Evolutionary conservation across 805 yeast species (phyloP).

Genomic region (Maudiozyma saulgeensis): DNA sequence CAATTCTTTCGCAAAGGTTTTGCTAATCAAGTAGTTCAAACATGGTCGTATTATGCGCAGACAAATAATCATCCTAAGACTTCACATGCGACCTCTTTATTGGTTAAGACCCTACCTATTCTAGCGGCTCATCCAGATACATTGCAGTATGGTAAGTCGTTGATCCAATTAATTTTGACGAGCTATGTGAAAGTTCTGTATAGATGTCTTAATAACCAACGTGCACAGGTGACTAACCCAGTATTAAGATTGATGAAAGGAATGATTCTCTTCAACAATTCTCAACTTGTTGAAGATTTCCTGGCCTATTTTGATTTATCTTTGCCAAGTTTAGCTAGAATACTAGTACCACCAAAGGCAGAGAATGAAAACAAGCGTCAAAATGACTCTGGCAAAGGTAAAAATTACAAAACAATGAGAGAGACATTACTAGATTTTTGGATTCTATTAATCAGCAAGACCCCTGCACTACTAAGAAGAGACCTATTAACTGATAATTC

Average conservation of each 20-base stretch:
- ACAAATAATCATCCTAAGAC: slow-evolving; percentile 44
- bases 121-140: slow-evolving; percentile 13
- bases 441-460: slow-evolving; percentile 39
- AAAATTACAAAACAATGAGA: slow-evolving; percentile 41
- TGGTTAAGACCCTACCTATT: slow-evolving; percentile 31
- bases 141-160: slow-evolving; percentile 13
- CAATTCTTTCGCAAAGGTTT: slow-evolving; percentile 31
- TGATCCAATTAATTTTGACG: slow-evolving; percentile 42
- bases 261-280: slow-evolving; percentile 41
- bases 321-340: slow-evolving; percentile 49
- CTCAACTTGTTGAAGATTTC: slow-evolving; percentile 46
- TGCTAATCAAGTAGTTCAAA: slow-evolving; percentile 32
- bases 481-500: slow-evolving; percentile 50
- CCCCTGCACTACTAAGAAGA: slow-evolving; percentile 50
- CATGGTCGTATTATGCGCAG: slow-evolving; percentile 41
- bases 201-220: slow-evolving; percentile 50
- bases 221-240: slow-evolving; percentile 53
- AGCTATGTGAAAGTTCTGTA: slow-evolving; percentile 55
- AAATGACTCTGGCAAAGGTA: slow-evolving; percentile 27
- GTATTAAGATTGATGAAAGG: slow-evolving; percentile 47
- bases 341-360: slow-evolving; percentile 43
- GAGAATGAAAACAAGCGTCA: slow-evolving; percentile 34
- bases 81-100: slow-evolving; percentile 34
- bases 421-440: slow-evolving; percentile 52
- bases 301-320: slow-evolving; percentile 60